These are phyloP conservation scores for Fusarium aywerte DNA, from an alignment of 2,329 filamentous ascomycete species.

Conservation along the genomic window DNA sequence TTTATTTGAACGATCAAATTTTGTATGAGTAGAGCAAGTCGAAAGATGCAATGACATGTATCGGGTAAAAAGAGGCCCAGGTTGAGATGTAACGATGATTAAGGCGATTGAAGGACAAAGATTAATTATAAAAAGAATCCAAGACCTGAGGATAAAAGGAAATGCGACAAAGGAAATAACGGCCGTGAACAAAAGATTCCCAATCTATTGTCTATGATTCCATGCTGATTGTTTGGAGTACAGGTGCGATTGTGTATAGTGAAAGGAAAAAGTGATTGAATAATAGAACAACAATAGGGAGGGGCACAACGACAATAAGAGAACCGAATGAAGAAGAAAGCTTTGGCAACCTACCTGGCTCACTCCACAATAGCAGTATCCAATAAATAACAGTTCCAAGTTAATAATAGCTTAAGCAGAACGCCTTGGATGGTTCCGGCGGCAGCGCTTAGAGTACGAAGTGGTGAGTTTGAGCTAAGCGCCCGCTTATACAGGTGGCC, in stretches of 20 bases:
- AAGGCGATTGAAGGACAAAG: slow-evolving; percentile 27
- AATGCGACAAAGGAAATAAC: slow-evolving; percentile 36
- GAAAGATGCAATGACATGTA: slow-evolving; percentile 6
- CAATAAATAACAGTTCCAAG: slow-evolving; percentile 37
- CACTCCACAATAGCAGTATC: slow-evolving; percentile 38
- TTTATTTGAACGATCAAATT: slow-evolving; percentile 34
- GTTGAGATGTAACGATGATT: slow-evolving; percentile 16
- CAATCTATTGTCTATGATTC: slow-evolving; percentile 45
- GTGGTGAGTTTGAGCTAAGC: slow-evolving; percentile 34
- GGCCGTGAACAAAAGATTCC: slow-evolving; percentile 28
- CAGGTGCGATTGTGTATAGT: slow-evolving; percentile 27
- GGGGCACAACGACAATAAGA: slow-evolving; percentile 45
- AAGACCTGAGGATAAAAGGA: slow-evolving; percentile 25
- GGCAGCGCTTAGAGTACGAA: slow-evolving; percentile 44
- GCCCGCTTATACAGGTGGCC: slow-evolving; percentile 39
- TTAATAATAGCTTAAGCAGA: slow-evolving; percentile 28
- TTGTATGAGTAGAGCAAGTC: slow-evolving; percentile 17
- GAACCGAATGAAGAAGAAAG: slow-evolving; percentile 28
- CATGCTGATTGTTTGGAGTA: slow-evolving; percentile 36
- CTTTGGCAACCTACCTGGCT: slow-evolving; percentile 34
- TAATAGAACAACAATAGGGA: slow-evolving; percentile 32
- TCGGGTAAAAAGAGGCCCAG: slow-evolving; percentile 7
- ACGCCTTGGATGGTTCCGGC: slow-evolving; percentile 33
- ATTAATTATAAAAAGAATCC: slow-evolving; percentile 30
- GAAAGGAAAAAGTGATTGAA: slow-evolving; percentile 17